Evolutionary conservation across 148 eudicot species (phyloP).

Genomic region (Diospyros kaki): DNA sequence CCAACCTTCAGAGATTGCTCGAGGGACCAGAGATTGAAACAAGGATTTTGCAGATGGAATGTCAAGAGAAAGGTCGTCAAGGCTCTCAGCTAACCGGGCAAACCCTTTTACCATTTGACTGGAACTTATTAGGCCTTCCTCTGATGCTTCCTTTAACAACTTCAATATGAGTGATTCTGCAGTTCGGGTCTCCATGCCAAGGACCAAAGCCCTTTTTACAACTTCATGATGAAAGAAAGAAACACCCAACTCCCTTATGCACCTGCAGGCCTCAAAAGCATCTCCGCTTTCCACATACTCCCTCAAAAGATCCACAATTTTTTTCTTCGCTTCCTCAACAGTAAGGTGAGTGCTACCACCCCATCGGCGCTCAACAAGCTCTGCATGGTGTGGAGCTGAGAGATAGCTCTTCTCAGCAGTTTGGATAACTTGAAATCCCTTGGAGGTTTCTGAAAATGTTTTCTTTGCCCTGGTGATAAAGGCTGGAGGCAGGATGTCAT

Average conservation of each 20-base stretch:
- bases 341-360: slow-evolving; percentile 88
- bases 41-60: slow-evolving; percentile 73
- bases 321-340: slow-evolving; percentile 91
- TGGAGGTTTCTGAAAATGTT: slow-evolving; percentile 55
- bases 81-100: slow-evolving; percentile 69
- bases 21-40: slow-evolving; percentile 57
- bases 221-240: slow-evolving; percentile 93
- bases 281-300: slow-evolving; percentile 87
- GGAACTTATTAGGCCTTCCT: slow-evolving; percentile 83
- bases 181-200: slow-evolving; percentile 71
- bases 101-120: slow-evolving; percentile 95
- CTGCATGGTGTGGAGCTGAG: slow-evolving; percentile 99
- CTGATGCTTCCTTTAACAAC: slow-evolving; percentile 75
- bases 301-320: slow-evolving; percentile 67
- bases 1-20: slow-evolving; percentile 86
- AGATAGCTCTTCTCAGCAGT: slow-evolving; percentile 95
- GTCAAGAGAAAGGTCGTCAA: slow-evolving; percentile 89
- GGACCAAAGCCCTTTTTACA: slow-evolving; percentile 80
- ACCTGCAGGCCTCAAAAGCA: slow-evolving; percentile 83
- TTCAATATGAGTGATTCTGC: slow-evolving; percentile 64
- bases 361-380: slow-evolving; percentile 89
- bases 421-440: slow-evolving; percentile 71
- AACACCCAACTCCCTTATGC: slow-evolving; percentile 82
- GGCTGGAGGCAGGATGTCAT: slow-evolving; percentile 92
- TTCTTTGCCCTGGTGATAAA: slow-evolving; percentile 68